Evolutionary conservation across 108 stramenopile species (phyloP).

Genomic region (Discostella pseudostelligera): DNA sequence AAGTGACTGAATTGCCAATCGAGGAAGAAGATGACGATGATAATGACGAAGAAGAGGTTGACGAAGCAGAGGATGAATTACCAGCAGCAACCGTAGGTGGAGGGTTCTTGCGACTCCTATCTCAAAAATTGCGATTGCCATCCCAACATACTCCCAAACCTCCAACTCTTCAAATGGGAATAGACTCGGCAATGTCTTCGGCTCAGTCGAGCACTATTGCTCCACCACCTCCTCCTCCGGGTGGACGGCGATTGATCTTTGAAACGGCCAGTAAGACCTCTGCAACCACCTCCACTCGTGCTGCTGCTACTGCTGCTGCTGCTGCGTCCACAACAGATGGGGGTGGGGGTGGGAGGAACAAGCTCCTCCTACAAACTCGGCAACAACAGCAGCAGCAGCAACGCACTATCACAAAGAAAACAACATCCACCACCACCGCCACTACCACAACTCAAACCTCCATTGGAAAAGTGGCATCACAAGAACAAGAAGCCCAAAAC

Average conservation of each 20-base stretch:
- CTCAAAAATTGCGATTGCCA: conserved; percentile 29
- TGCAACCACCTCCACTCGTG: neutral
- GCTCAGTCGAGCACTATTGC: neutral
- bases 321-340: neutral
- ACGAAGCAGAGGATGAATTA: too few species aligned
- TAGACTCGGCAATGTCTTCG: neutral
- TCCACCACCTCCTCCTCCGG: conserved; percentile 18
- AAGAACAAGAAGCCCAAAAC: too few species aligned
- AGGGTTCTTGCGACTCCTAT: too few species aligned
- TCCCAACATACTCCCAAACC: conserved; percentile 42
- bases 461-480: too few species aligned
- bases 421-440: neutral
- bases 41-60: neutral
- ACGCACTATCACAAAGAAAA: neutral
- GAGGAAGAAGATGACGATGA: conserved; percentile 1
- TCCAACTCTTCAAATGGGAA: neutral
- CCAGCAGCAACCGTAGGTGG: too few species aligned
- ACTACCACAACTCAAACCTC: too few species aligned
- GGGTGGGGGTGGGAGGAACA: conserved; percentile 3
- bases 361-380: conserved; percentile 8
- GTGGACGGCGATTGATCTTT: conserved; percentile 33
- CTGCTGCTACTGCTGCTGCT: conserved; percentile 1
- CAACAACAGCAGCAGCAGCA: conserved; percentile 10
- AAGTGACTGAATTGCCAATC: neutral
- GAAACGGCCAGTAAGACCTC: conserved; percentile 14